Evolutionary conservation across 2,329 filamentous ascomycete species (phyloP), one percentile per base, ranked within the genome.

Genomic region (Sporothrix humicola): DNA sequence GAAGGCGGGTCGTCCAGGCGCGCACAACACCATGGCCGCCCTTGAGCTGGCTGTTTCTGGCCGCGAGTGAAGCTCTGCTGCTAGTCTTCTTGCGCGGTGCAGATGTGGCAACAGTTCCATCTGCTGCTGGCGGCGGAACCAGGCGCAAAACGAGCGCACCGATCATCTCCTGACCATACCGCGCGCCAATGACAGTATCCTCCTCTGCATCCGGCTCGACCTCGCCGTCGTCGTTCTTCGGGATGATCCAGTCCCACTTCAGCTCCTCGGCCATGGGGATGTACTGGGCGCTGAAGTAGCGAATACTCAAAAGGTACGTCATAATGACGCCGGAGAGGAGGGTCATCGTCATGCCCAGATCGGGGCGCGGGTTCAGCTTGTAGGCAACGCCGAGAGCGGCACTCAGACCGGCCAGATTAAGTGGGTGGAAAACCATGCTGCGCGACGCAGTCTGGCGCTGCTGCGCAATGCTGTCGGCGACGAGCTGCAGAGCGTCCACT

Each of bases 391-490:
- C 84, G 20, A 89, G 81, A 17, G 81, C 77, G 12, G 82, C 79
- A 56, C 82, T 79, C n/a, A 90, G 82, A 8, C 84, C 80, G 26
- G 85, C 82, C 15, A 90, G 79, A 69, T 85, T 84, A 31, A 88
- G 80, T 0, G 88, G 89, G 81, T 93, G 89, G 77, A 87, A 88
- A 75, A 93, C 84, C 74, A 96, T 83, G 75, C 88, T 83, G 72
- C 84, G 83, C 58, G 90, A 88, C 23, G 92, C 89, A 9, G 87
- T 83, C 79, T 93, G 91, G 75, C 92, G 90, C 84, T 96, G 94
- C 82, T 97, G 92, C 50, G 93, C 92, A 69, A 97, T 88, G 74
- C 91, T 93, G 82, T 95, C 93, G 75, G 93, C 91, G 54, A 97
- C 87, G 23, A 97, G 88, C 76, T 88, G 88, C 70, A 97, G 85